Percentiles rank a stretch among this genome's conserved stretches.
Evolutionary conservation across 108 stramenopile genomes (phyloP).

Genomic region (Pseudonitzschia pungens): DNA sequence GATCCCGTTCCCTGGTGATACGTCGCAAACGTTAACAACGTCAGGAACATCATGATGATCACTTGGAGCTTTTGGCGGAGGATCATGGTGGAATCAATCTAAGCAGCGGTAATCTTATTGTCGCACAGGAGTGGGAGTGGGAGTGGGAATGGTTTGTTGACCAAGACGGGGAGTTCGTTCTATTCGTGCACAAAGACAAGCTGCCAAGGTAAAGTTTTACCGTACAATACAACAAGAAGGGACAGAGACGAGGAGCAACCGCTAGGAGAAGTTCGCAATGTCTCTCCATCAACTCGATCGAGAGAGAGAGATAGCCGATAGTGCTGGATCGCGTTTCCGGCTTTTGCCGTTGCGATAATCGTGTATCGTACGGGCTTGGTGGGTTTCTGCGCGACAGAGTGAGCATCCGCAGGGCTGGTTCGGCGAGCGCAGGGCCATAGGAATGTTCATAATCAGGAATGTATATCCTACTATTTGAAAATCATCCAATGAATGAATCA

Average conservation of each 20-base stretch:
- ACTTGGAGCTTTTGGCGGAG: conserved; percentile 50
- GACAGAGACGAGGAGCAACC: no score
- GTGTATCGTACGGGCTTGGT: background rate
- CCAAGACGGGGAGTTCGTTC: no score
- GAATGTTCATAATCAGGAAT: background rate
- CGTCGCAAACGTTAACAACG: conserved; percentile 75
- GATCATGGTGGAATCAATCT: conserved; percentile 33
- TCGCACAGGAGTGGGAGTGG: no score
- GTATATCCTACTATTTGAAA: background rate
- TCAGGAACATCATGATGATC: conserved; percentile 62
- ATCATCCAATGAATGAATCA: conserved; percentile 1
- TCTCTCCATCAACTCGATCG: no score
- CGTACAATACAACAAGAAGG: no score
- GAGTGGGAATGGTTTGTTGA: background rate
- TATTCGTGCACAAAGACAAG: no score
- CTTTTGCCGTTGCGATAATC: background rate
- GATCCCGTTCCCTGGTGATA: conserved; percentile 77
- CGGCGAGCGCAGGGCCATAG: conserved; percentile 1
- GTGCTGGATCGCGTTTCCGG: background rate
- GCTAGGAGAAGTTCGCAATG: no score
- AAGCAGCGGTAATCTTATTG: no score
- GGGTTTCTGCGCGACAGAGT: background rate
- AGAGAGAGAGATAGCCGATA: no score
- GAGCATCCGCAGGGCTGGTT: background rate
- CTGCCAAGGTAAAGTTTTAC: no score